A percentile compares a stretch with the other conserved stretches of the same genome.
These are phyloP conservation scores for Cubamyces lactineus DNA, from an alignment of 768 basidiomycete genomes.

Conservation along the genomic window DNA sequence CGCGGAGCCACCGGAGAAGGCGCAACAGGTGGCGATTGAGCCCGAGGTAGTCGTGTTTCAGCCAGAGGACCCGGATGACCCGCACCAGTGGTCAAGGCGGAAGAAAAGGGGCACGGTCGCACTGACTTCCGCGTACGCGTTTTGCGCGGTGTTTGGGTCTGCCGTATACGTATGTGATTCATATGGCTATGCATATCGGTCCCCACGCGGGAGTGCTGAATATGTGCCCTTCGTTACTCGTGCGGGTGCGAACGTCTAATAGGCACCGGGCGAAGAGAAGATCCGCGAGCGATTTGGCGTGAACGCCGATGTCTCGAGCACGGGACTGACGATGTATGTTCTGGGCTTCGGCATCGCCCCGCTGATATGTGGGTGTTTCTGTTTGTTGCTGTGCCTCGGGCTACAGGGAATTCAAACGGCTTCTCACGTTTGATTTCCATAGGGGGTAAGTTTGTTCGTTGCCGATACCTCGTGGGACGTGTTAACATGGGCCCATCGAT, in stretches of 20 bases:
- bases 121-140: conserved; percentile 14
- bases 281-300: conserved; percentile 24
- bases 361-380: conserved; percentile 23
- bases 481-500: too few relatives aligned
- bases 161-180: conserved; percentile 26
- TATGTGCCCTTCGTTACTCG: too few relatives aligned
- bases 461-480: neutral
- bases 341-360: conserved; percentile 29
- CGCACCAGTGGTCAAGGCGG: conserved; percentile 24
- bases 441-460: conserved; percentile 10
- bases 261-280: conserved; percentile 29
- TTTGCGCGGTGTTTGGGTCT: conserved; percentile 27
- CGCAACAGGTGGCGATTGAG: neutral
- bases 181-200: too few relatives aligned
- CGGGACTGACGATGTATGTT: conserved; percentile 30
- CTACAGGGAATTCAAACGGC: too few relatives aligned
- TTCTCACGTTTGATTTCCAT: neutral
- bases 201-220: too few relatives aligned
- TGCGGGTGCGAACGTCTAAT: neutral
- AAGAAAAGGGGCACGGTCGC: conserved; percentile 12
- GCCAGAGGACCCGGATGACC: conserved; percentile 23
- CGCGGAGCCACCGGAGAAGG: neutral
- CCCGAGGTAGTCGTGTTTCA: conserved; percentile 19
- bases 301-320: conserved; percentile 23
- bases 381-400: neutral